Percentiles rank a stretch among this genome's conserved stretches.
Conservation (phyloP, 2,329 filamentous ascomycete genomes). For the Fusarium liriodendri region DNA sequence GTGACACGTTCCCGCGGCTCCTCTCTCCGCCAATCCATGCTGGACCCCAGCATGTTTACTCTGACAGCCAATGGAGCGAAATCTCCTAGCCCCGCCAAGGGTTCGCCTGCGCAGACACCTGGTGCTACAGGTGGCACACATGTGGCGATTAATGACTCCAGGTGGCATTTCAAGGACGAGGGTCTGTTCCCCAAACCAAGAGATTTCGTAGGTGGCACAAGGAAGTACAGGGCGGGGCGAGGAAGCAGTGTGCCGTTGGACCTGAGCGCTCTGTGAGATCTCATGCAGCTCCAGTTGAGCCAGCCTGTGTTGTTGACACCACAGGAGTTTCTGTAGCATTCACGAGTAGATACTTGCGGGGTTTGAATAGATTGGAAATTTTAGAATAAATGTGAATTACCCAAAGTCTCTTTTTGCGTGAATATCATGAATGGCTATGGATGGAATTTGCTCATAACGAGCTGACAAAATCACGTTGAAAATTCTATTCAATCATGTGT, state of each 20-base stretch:
- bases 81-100: constrained; percentile 59
- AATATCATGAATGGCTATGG: neutral
- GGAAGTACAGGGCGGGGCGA: constrained; percentile 88
- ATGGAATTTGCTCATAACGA: neutral
- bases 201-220: constrained; percentile 78
- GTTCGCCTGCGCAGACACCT: constrained; percentile 46
- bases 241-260: constrained; percentile 95
- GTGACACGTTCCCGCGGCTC: constrained; percentile 56
- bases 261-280: constrained; percentile 66
- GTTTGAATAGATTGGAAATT: constrained; percentile 34
- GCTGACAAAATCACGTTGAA: neutral
- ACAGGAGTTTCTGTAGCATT: constrained; percentile 10
- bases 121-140: constrained; percentile 48
- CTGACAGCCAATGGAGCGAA: constrained; percentile 72
- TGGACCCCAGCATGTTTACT: constrained; percentile 83
- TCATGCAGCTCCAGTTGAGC: constrained; percentile 18
- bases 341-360: constrained; percentile 13
- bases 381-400: constrained; percentile 16
- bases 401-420: neutral
- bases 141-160: constrained; percentile 76
- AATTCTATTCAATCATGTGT: constrained; percentile 18
- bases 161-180: constrained; percentile 91
- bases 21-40: constrained; percentile 68
- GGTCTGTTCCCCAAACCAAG: constrained; percentile 85
- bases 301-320: constrained; percentile 6